phyloP scores from a whole-genome alignment of 176 grass and related monocot species.

The Hordeum marinum region DNA sequence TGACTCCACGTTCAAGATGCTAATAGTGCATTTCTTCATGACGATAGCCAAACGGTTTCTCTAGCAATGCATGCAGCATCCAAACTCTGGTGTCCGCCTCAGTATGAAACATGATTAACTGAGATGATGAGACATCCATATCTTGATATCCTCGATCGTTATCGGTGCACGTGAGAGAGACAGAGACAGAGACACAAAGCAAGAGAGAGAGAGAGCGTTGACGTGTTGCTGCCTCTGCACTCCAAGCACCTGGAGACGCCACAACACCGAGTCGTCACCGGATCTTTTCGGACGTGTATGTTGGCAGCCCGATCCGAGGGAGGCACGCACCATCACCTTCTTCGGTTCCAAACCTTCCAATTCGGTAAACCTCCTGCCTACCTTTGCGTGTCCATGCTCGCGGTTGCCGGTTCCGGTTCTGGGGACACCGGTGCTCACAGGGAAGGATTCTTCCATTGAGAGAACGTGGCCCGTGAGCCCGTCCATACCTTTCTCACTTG shows the following conservation, averaged over 20 bases:
- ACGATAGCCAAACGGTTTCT: no score
- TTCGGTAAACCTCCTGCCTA: neutral
- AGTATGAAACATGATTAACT: no score
- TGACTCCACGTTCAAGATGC: no score
- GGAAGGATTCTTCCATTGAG: neutral
- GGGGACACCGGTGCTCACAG: neutral
- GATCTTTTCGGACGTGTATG: neutral
- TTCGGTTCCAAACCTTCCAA: constrained; percentile 4
- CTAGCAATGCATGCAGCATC: no score
- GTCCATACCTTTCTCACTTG: neutral
- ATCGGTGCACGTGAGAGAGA: neutral
- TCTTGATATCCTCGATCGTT: neutral
- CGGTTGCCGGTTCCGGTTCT: neutral
- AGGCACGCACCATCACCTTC: neutral
- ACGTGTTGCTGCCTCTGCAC: neutral
- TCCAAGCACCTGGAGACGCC: neutral
- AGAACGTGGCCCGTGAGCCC: neutral
- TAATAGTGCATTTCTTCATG: no score
- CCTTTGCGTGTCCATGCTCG: constrained; percentile 22
- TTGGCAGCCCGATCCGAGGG: neutral
- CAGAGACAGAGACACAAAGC: no score
- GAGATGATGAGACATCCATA: neutral
- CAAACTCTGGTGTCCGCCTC: no score
- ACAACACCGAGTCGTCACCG: neutral
- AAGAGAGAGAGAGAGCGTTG: neutral